A percentile compares a stretch with the other conserved stretches of the same genome.
phyloP scores from a whole-genome alignment of 352 stramenopile species.

The Elongisporangium undulatum region DNA sequence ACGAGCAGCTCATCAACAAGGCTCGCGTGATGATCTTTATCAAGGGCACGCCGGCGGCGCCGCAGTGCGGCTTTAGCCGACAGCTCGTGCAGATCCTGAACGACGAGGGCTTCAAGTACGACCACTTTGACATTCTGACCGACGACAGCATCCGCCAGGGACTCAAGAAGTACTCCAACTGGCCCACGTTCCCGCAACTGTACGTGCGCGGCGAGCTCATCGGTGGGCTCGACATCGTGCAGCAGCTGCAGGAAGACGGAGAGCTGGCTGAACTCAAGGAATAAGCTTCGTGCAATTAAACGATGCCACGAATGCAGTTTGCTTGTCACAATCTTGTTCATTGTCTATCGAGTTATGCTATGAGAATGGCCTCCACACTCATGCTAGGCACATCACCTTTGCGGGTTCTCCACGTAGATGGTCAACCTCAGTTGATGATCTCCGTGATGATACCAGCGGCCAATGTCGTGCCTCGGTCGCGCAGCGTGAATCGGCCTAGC shows the following conservation, averaged over 20 bases:
- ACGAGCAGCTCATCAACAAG: conserved; percentile 87
- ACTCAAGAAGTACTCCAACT: conserved; percentile 97
- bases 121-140: conserved; percentile 96
- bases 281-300: conserved; percentile 16
- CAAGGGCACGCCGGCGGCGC: conserved; percentile 92
- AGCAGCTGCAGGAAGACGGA: conserved; percentile 92
- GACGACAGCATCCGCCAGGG: conserved; percentile 96
- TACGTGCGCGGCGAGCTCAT: conserved; percentile 98
- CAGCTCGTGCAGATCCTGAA: conserved; percentile 94
- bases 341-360: background rate
- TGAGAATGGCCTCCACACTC: background rate
- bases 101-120: conserved; percentile 88
- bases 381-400: background rate
- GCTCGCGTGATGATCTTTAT: conserved; percentile 98
- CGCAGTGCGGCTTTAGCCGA: conserved; percentile 95
- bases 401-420: background rate
- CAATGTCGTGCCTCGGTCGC: conserved; percentile 76
- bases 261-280: conserved; percentile 80
- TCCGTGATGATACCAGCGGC: conserved; percentile 84
- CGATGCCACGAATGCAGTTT: background rate
- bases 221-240: conserved; percentile 97
- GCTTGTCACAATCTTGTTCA: background rate
- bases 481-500: conserved; percentile 79
- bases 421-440: conserved; percentile 47
- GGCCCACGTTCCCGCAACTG: conserved; percentile 97